Evolutionary conservation across 768 basidiomycete species (phyloP).

Genomic region (Neoboletus magnificus): DNA sequence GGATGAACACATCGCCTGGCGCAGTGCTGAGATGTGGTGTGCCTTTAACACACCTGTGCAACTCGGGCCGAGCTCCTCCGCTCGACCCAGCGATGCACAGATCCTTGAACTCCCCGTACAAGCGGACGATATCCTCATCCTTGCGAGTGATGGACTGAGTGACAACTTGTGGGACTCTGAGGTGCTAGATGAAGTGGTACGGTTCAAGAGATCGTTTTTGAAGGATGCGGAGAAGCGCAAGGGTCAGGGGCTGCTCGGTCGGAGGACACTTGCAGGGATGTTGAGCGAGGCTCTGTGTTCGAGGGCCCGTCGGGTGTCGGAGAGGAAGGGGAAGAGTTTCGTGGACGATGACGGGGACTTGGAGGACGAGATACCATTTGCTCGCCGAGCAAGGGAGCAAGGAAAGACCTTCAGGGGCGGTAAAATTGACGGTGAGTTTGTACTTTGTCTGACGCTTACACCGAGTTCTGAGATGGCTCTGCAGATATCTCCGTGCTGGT

Average conservation of each 20-base stretch:
- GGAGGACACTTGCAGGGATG: slow-evolving; percentile 62
- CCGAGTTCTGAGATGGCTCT: neutral
- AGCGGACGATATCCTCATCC: slow-evolving; percentile 72
- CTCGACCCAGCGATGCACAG: slow-evolving; percentile 65
- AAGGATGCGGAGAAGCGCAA: slow-evolving; percentile 15
- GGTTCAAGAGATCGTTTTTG: slow-evolving; percentile 46
- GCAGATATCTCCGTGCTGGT: slow-evolving; percentile 66
- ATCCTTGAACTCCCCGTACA: slow-evolving; percentile 66
- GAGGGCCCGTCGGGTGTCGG: slow-evolving; percentile 67
- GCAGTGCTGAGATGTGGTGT: slow-evolving; percentile 94
- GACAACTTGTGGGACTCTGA: slow-evolving; percentile 92
- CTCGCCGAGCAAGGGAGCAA: slow-evolving; percentile 68
- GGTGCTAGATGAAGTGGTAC: slow-evolving; percentile 73
- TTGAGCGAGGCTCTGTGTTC: slow-evolving; percentile 79
- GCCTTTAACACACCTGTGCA: slow-evolving; percentile 66
- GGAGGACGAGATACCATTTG: slow-evolving; percentile 74
- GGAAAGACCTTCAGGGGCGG: slow-evolving; percentile 75
- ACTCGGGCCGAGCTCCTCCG: slow-evolving; percentile 59
- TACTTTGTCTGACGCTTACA: neutral
- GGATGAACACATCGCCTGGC: slow-evolving; percentile 74
- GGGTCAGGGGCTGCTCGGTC: slow-evolving; percentile 35
- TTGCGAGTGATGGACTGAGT: slow-evolving; percentile 77
- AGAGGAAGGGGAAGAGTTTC: slow-evolving; percentile 35
- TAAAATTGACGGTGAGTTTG: slow-evolving; percentile 78
- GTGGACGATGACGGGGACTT: slow-evolving; percentile 27